phyloP scores from a whole-genome alignment of 1,284 basidiomycete species.

The Microbotryomycetes sp. region DNA sequence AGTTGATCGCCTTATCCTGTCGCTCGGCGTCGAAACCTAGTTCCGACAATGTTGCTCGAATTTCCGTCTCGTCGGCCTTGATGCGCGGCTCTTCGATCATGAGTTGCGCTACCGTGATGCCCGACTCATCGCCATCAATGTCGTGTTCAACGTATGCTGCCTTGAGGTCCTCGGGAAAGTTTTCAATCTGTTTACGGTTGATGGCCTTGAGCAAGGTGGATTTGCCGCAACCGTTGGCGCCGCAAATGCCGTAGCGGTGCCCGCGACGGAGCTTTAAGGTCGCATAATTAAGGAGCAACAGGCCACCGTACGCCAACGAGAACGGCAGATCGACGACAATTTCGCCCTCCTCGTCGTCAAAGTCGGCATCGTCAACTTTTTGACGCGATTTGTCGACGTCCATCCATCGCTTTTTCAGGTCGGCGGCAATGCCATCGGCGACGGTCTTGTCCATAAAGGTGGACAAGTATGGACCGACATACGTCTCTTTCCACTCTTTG shows the following conservation, averaged over 20 bases:
- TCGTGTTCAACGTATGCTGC: slow-evolving; percentile 41
- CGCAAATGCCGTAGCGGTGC: slow-evolving; percentile 82
- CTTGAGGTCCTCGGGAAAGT: slow-evolving; percentile 37
- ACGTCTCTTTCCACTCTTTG: slow-evolving; percentile 62
- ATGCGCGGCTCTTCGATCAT: slow-evolving; percentile 38
- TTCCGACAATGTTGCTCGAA: slow-evolving; percentile 67
- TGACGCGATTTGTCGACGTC: slow-evolving; percentile 58
- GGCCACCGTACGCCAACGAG: slow-evolving; percentile 92
- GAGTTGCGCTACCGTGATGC: slow-evolving; percentile 35
- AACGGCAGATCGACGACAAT: slow-evolving; percentile 86
- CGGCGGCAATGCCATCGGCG: slow-evolving; percentile 50
- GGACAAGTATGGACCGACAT: slow-evolving; percentile 60
- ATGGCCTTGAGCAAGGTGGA: slow-evolving; percentile 94
- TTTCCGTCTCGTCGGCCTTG: slow-evolving; percentile 48
- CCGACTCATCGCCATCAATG: slow-evolving; percentile 39
- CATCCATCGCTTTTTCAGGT: slow-evolving; percentile 63
- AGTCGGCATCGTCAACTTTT: slow-evolving; percentile 57
- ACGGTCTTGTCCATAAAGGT: slow-evolving; percentile 39
- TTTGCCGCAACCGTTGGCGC: slow-evolving; percentile 93
- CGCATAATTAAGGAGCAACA: slow-evolving; percentile 92
- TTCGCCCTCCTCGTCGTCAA: slow-evolving; percentile 59
- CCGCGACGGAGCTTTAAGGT: slow-evolving; percentile 84
- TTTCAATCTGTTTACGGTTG: slow-evolving; percentile 40
- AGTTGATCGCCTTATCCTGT: slow-evolving; percentile 77
- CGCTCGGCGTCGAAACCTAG: slow-evolving; percentile 87